A percentile compares a stretch with the other conserved stretches of the same genome.
phyloP scores from a whole-genome alignment of 1,284 basidiomycete genomes.

The Fomitopsis betulina region DNA sequence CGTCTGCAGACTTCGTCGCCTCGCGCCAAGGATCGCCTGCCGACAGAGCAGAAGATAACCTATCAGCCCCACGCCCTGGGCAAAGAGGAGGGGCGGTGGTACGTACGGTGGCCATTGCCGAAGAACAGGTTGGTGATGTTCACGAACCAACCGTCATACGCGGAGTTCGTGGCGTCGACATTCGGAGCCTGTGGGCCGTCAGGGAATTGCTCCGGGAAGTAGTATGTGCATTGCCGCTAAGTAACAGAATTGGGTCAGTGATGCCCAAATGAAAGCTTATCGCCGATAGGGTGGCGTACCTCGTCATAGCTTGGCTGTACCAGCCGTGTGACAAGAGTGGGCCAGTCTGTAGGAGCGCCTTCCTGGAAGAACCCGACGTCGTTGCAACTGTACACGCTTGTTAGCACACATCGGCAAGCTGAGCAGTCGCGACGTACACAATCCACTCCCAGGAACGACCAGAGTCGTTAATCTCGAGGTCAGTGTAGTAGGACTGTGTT shows the following conservation, averaged over 20 bases:
- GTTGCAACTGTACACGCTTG: slow-evolving; percentile 46
- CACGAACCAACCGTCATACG: slow-evolving; percentile 62
- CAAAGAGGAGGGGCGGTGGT: not conserved
- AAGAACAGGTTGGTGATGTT: slow-evolving; percentile 57
- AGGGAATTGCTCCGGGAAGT: slow-evolving; percentile 54
- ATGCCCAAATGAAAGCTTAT: not conserved
- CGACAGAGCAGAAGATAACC: not conserved
- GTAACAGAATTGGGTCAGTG: not conserved
- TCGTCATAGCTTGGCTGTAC: slow-evolving; percentile 55
- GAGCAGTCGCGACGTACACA: slow-evolving; percentile 32
- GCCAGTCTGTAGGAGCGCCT: slow-evolving; percentile 46
- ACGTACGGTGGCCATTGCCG: slow-evolving; percentile 47
- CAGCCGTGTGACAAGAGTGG: slow-evolving; percentile 55
- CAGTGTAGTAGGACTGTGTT: slow-evolving; percentile 42
- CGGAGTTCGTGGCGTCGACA: slow-evolving; percentile 38
- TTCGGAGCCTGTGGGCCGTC: slow-evolving; percentile 30
- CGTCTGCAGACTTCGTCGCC: slow-evolving; percentile 58
- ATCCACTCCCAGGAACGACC: slow-evolving; percentile 60
- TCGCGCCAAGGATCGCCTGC: slow-evolving; percentile 70
- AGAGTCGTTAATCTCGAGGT: slow-evolving; percentile 48
- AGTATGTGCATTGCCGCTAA: slow-evolving; percentile 61
- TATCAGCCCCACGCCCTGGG: not conserved
- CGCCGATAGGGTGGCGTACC: slow-evolving; percentile 25
- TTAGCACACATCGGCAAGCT: not conserved
- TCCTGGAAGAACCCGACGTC: slow-evolving; percentile 64